A percentile compares a stretch with the other conserved stretches of the same genome.
These are phyloP conservation scores for Wakefieldia striispora DNA, from an alignment of 768 basidiomycete species.

Conservation along the genomic window DNA sequence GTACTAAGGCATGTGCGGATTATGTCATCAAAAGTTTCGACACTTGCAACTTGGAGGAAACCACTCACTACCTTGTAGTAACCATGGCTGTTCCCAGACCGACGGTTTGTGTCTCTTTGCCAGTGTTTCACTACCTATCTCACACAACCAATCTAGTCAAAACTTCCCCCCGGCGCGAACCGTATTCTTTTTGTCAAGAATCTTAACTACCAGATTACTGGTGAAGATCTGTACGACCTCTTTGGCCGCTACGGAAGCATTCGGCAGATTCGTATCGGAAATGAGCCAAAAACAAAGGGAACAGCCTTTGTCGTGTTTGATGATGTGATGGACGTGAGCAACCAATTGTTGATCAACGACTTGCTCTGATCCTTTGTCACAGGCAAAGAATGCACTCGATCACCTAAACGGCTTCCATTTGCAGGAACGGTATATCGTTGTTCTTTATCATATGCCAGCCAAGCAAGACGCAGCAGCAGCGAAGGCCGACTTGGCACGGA, in stretches of 20 bases:
- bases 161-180: slow-evolving; percentile 90
- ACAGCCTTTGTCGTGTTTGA: slow-evolving; percentile 97
- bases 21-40: slow-evolving; percentile 16
- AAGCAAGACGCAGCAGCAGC: slow-evolving; percentile 92
- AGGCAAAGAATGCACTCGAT: slow-evolving; percentile 97
- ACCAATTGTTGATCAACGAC: not conserved
- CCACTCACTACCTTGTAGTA: slow-evolving; percentile 1
- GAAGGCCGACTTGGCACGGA: slow-evolving; percentile 85
- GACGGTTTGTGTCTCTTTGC: slow-evolving; percentile 41
- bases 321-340: slow-evolving; percentile 89
- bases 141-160: slow-evolving; percentile 47
- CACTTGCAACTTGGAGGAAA: not conserved
- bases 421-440: slow-evolving; percentile 97
- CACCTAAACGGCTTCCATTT: slow-evolving; percentile 98
- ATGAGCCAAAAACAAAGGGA: slow-evolving; percentile 87
- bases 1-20: not conserved
- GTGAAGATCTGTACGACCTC: slow-evolving; percentile 93
- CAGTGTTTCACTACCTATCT: not conserved
- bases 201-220: slow-evolving; percentile 87
- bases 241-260: slow-evolving; percentile 98
- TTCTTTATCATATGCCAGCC: slow-evolving; percentile 97
- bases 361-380: slow-evolving; percentile 16
- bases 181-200: slow-evolving; percentile 93
- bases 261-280: slow-evolving; percentile 92
- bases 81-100: slow-evolving; percentile 70